Percentiles rank a stretch among this genome's conserved stretches.
Conservation (phyloP, 2,329 filamentous ascomycete species). For the Sarocladiaceae sp. region DNA sequence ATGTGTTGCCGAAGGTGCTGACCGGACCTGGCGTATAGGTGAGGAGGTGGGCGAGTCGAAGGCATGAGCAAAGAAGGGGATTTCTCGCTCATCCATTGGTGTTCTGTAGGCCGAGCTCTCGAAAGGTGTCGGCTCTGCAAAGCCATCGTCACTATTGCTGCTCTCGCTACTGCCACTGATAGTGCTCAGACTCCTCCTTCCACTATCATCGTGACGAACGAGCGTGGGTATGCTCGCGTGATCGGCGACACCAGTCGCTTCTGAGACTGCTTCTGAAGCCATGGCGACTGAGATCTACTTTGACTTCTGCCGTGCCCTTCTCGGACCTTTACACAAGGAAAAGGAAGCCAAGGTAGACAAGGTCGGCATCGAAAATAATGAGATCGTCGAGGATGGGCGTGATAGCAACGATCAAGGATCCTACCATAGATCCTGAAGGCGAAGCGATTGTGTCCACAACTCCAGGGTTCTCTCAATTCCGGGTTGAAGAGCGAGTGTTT, state of each 20-base stretch:
- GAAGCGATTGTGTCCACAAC: no score
- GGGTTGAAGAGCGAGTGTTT: no score
- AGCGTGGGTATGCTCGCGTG: not conserved
- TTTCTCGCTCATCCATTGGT: slow-evolving; percentile 3
- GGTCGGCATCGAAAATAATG: not conserved
- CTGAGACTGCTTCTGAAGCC: not conserved
- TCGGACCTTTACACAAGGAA: not conserved
- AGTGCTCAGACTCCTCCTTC: not conserved
- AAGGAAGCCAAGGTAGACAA: not conserved
- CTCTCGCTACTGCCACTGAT: not conserved
- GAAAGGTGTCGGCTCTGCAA: not conserved
- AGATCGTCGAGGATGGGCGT: not conserved
- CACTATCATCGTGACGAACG: not conserved
- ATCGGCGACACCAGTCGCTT: not conserved
- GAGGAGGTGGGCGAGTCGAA: not conserved
- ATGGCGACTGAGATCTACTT: not conserved
- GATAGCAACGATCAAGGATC: no score
- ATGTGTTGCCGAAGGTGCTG: not conserved
- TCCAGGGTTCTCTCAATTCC: no score
- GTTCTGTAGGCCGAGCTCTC: not conserved
- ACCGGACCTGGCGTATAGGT: not conserved
- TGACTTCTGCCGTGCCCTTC: not conserved
- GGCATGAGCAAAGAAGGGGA: slow-evolving; percentile 5
- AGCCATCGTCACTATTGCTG: not conserved
- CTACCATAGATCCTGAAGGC: no score